phyloP scores from a whole-genome alignment of 2,329 filamentous ascomycete species.

The Tolypocladium sp. region DNA sequence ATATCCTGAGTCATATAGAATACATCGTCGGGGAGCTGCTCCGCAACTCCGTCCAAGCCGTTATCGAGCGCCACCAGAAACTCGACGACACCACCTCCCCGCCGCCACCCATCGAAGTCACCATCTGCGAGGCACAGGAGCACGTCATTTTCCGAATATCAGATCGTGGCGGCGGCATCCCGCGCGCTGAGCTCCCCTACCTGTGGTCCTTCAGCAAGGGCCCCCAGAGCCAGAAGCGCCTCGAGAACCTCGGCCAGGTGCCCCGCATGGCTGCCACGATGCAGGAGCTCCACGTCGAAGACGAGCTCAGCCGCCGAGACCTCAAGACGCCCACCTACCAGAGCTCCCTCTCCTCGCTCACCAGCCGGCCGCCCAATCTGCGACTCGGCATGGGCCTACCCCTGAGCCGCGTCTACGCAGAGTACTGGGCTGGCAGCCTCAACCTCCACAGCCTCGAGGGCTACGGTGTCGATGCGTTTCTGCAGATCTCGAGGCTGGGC shows the following conservation, averaged over 20 bases:
- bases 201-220: slow-evolving; percentile 98
- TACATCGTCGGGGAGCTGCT: slow-evolving; percentile 95
- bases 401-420: slow-evolving; percentile 87
- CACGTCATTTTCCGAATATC: slow-evolving; percentile 96
- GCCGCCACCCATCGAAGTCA: slow-evolving; percentile 82
- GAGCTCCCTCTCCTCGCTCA: slow-evolving; percentile 69
- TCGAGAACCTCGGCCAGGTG: slow-evolving; percentile 80
- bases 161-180: slow-evolving; percentile 88
- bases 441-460: slow-evolving; percentile 90
- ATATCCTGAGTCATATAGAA: slow-evolving; percentile 90
- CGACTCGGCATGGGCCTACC: slow-evolving; percentile 88
- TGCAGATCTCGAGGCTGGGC: slow-evolving; percentile 91
- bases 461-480: slow-evolving; percentile 89
- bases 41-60: slow-evolving; percentile 88
- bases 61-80: slow-evolving; percentile 63
- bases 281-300: slow-evolving; percentile 63
- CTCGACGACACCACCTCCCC: slow-evolving; percentile 16
- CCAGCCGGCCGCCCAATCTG: slow-evolving; percentile 75
- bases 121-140: slow-evolving; percentile 87
- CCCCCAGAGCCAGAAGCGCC: slow-evolving; percentile 63
- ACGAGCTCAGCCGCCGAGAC: slow-evolving; percentile 29
- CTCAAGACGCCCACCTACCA: slow-evolving; percentile 31
- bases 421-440: slow-evolving; percentile 93
- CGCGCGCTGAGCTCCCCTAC: slow-evolving; percentile 74
- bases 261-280: slow-evolving; percentile 89